These are phyloP conservation scores for Chaetomium olivaceum DNA, from an alignment of 2,329 filamentous ascomycete species.

Conservation along the genomic window DNA sequence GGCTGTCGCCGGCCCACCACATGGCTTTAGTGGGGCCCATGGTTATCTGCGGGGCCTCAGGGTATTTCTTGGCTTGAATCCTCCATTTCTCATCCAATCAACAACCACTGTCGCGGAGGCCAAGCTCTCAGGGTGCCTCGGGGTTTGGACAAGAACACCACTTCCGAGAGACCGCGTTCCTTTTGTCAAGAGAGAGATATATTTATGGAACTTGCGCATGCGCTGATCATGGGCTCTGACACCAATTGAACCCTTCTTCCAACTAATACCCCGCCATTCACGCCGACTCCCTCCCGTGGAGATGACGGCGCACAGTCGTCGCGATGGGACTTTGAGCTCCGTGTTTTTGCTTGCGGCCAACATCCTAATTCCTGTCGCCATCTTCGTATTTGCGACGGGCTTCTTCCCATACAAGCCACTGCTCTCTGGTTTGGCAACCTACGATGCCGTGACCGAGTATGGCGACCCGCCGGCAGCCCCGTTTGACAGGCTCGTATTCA, in stretches of 20 bases:
- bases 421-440: constrained; percentile 76
- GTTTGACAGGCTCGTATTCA: constrained; percentile 91
- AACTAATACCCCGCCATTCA: not conserved
- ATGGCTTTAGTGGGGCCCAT: not conserved
- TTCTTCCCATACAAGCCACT: constrained; percentile 99
- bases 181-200: not conserved
- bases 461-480: constrained; percentile 62
- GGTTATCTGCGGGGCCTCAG: not conserved
- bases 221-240: constrained; percentile 3
- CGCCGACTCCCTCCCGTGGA: constrained; percentile 14
- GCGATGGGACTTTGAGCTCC: constrained; percentile 36
- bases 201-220: not conserved
- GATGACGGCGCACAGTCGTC: constrained; percentile 35
- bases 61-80: not conserved
- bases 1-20: not conserved
- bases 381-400: constrained; percentile 77
- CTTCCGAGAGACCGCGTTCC: not conserved
- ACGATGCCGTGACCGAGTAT: constrained; percentile 51
- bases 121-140: constrained; percentile 5
- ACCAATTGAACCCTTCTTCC: constrained; percentile 8
- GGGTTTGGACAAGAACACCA: not conserved
- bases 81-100: not conserved
- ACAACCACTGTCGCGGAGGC: not conserved
- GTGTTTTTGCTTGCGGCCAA: constrained; percentile 64
- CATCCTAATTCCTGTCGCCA: constrained; percentile 71